Evolutionary conservation across 495 filamentous ascomycete genomes (phyloP).

Genomic region (Peziza echinospora): DNA sequence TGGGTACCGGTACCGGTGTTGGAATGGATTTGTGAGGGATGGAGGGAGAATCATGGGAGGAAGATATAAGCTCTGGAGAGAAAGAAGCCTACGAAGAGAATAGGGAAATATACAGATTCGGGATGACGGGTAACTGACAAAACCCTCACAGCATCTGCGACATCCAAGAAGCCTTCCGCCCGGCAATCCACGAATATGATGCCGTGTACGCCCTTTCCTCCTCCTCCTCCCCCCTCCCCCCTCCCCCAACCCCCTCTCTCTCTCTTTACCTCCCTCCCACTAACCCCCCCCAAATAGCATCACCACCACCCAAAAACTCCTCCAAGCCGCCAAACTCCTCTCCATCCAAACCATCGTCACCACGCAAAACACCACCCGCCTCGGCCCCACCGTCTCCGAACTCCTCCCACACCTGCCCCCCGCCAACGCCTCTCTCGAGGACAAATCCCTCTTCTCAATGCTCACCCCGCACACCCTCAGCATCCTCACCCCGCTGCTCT

Average conservation of each 20-base stretch:
- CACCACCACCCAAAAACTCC: conserved; percentile 33
- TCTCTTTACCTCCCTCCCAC: not conserved
- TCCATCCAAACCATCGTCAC: conserved; percentile 60
- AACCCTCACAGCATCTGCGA: conserved; percentile 55
- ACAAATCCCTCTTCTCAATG: conserved; percentile 91
- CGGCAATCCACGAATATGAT: conserved; percentile 52
- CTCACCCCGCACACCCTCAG: conserved; percentile 23
- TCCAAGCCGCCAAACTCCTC: conserved; percentile 36
- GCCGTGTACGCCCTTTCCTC: conserved; percentile 28
- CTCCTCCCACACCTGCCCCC: conserved; percentile 19
- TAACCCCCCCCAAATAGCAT: conserved; percentile 22
- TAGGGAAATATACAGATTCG: no score
- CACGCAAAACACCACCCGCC: conserved; percentile 53
- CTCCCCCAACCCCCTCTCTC: conserved; percentile 1
- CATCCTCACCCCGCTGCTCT: conserved; percentile 13
- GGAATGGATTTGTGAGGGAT: no score
- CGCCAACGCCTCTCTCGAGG: conserved; percentile 33
- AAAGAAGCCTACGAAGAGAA: no score
- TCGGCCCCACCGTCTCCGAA: conserved; percentile 60
- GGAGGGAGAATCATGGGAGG: no score
- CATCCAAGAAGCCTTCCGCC: conserved; percentile 80
- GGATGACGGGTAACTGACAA: no score
- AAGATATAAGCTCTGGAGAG: no score
- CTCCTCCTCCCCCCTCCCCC: not conserved
- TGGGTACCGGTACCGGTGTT: no score